These are phyloP conservation scores for Trichoderma polysporum DNA, from an alignment of 2,329 filamentous ascomycete genomes.

Conservation along the genomic window DNA sequence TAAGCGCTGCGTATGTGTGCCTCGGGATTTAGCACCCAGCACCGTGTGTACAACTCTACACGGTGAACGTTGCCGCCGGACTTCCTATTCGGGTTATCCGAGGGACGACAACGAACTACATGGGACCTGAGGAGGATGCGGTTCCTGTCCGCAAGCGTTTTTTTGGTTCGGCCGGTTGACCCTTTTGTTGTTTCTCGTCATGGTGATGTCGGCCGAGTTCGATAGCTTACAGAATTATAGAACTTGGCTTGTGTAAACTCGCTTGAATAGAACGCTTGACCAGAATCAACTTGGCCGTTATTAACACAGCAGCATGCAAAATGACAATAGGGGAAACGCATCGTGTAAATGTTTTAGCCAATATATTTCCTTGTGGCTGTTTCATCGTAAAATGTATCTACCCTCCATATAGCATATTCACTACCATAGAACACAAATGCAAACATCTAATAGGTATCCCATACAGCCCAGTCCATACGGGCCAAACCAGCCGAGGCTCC, in stretches of 20 bases:
- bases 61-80: background rate
- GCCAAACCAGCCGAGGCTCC: background rate
- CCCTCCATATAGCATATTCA: background rate
- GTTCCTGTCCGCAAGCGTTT: background rate
- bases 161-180: background rate
- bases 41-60: background rate
- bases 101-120: background rate
- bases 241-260: background rate
- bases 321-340: background rate
- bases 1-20: constrained; percentile 2
- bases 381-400: background rate
- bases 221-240: background rate
- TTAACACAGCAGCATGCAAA: background rate
- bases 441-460: constrained; percentile 2
- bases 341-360: background rate
- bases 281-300: background rate
- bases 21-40: background rate
- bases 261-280: background rate
- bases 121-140: background rate
- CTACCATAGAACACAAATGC: background rate
- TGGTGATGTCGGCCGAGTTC: background rate
- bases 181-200: background rate
- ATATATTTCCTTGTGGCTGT: background rate
- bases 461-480: constrained; percentile 3
- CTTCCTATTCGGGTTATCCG: constrained; percentile 14